Conservation (phyloP, 1,284 basidiomycete genomes). For the Sanghuangporus sanghuang region DNA sequence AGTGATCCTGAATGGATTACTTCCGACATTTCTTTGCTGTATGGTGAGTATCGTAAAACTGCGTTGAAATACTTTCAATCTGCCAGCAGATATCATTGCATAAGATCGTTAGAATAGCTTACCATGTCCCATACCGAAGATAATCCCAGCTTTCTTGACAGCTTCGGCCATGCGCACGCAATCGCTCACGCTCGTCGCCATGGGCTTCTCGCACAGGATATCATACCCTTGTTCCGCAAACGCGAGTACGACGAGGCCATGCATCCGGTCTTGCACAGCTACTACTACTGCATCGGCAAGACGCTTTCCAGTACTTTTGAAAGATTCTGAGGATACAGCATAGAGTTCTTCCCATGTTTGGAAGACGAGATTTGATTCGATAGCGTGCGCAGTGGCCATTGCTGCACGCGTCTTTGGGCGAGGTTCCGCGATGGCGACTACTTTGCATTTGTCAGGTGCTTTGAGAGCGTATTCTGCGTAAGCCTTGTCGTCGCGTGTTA, state of each 20-base stretch:
- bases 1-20: constrained; percentile 66
- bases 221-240: constrained; percentile 80
- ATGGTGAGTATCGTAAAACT: constrained; percentile 86
- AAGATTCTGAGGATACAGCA: constrained; percentile 59
- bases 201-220: constrained; percentile 87
- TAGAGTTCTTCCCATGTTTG: constrained; percentile 67
- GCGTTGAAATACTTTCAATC: background rate
- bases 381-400: constrained; percentile 50
- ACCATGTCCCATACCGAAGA: constrained; percentile 88
- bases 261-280: constrained; percentile 74
- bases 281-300: constrained; percentile 79
- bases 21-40: constrained; percentile 63
- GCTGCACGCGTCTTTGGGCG: constrained; percentile 56
- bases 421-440: constrained; percentile 82
- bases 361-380: constrained; percentile 67
- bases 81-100: background rate
- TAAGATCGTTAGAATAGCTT: constrained; percentile 18
- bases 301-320: constrained; percentile 54
- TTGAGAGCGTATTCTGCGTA: constrained; percentile 63
- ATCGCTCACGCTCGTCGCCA: constrained; percentile 72
- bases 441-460: constrained; percentile 59
- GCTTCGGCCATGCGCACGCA: constrained; percentile 72
- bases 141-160: constrained; percentile 58
- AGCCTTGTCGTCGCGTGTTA: constrained; percentile 32
- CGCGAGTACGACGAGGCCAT: constrained; percentile 64